Base-by-base conservation (phyloP, 768 basidiomycete species). In the Russula sp. region DNA sequence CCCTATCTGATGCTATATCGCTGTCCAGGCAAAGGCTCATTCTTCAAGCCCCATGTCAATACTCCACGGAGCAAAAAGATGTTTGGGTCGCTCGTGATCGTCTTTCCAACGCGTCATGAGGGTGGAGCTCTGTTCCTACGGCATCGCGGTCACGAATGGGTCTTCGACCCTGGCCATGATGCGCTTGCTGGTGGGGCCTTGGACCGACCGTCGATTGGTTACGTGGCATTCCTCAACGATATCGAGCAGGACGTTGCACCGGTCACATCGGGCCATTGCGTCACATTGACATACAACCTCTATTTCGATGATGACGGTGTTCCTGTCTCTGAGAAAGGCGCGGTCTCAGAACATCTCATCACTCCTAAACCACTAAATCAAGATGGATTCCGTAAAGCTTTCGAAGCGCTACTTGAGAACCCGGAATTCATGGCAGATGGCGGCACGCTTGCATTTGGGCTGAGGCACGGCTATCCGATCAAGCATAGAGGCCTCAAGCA, bases 101-200 rank as follows among this genome's bases (percentile, higher is more conserved):
- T 51, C 24, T 59, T 59, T n/a, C 58, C 58, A 14, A 79, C 78
- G 0, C 24, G 66, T 0, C 78, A 84, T 65, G 73, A 79, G 59
- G 82, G 82, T 2, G 83, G 82, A 3, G 36, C 59, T n/a, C 75
- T 82, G 16, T 57, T 74, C 4, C 72, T 85, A 1, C 75, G 75
- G 10, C 73, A 77, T 44, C 61, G 51, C 10, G 42, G 20, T 20
- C 42, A 9, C 42, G 42, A 42, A 42, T 42, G 42, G 42, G 9
- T 42, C 18, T 20, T 20, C 20, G 42, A 42, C 42, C 8, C 42
- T 8, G 18, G 18, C 8, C 42, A 42, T 1, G 42, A 42, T 1
- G 42, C 42, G 42, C 42, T 42, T 42, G 42, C 42, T 0, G 5
- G 36, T 1, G 58, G 62, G 42, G 42, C 42, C 20, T 18, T 18